A percentile compares a stretch with the other conserved stretches of the same genome.
These are phyloP conservation scores for Populus pruinosa DNA, from an alignment of 345 rosid species.

Conservation along the genomic window DNA sequence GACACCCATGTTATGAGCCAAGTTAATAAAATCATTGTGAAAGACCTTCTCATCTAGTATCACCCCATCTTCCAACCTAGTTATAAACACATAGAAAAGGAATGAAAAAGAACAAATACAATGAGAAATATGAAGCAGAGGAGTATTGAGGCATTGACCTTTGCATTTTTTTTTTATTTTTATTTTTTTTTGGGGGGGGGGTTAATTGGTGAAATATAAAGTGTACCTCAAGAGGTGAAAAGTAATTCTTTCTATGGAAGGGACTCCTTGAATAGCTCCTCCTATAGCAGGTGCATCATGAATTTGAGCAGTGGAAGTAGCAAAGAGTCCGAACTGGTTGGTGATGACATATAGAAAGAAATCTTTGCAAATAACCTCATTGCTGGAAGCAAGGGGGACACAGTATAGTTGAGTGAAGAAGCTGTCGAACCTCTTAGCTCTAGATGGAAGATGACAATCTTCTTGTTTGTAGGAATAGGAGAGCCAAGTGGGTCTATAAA, in stretches of 20 bases:
- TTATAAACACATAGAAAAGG: slow-evolving; percentile 3
- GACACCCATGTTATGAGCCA: slow-evolving; percentile 76
- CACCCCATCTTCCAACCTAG: slow-evolving; percentile 83
- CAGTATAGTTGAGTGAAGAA: slow-evolving; percentile 73
- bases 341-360: slow-evolving; percentile 74
- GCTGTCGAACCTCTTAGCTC: slow-evolving; percentile 75
- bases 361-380: slow-evolving; percentile 84
- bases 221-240: slow-evolving; percentile 65
- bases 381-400: slow-evolving; percentile 70
- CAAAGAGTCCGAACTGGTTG: slow-evolving; percentile 76
- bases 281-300: slow-evolving; percentile 68
- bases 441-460: slow-evolving; percentile 60
- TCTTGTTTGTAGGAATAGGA: slow-evolving; percentile 62
- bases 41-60: slow-evolving; percentile 79
- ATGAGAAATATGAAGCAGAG: not conserved
- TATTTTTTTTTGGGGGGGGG: too few relatives aligned
- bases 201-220: not conserved
- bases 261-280: slow-evolving; percentile 80
- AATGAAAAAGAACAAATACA: not conserved
- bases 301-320: slow-evolving; percentile 80
- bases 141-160: too few relatives aligned
- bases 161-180: too few relatives aligned
- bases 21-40: slow-evolving; percentile 71
- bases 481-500: slow-evolving; percentile 83
- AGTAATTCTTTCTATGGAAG: slow-evolving; percentile 77